Conservation (phyloP, 2,329 filamentous ascomycete genomes). For the Shiraia sp. region DNA sequence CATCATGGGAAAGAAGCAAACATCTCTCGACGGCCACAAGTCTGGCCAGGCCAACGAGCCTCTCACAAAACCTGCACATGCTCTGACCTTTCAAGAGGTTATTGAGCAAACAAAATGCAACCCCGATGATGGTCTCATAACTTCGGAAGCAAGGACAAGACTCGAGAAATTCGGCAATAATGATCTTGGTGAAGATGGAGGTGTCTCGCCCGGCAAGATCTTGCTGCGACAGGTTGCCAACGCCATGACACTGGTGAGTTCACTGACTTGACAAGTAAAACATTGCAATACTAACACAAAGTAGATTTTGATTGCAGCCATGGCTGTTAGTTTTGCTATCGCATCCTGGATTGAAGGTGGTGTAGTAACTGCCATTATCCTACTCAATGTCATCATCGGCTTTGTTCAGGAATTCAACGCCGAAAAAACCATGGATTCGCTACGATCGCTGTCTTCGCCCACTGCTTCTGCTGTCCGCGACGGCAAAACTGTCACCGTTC, state of each 20-base stretch:
- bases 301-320: slow-evolving; percentile 50
- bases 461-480: slow-evolving; percentile 55
- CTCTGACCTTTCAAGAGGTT: slow-evolving; percentile 58
- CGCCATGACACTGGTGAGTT: slow-evolving; percentile 71
- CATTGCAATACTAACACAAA: slow-evolving; percentile 1
- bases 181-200: slow-evolving; percentile 71
- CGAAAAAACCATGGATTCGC: slow-evolving; percentile 54
- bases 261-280: background rate
- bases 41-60: slow-evolving; percentile 56
- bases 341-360: slow-evolving; percentile 53
- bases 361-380: slow-evolving; percentile 51
- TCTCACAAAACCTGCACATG: slow-evolving; percentile 65
- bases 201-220: slow-evolving; percentile 74
- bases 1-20: slow-evolving; percentile 45
- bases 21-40: slow-evolving; percentile 43
- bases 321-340: slow-evolving; percentile 53
- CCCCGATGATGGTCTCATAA: slow-evolving; percentile 68
- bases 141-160: slow-evolving; percentile 56
- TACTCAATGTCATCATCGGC: slow-evolving; percentile 51
- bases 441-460: slow-evolving; percentile 50
- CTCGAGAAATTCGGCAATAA: slow-evolving; percentile 63
- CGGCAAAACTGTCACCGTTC: slow-evolving; percentile 56
- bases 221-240: slow-evolving; percentile 74
- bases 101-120: slow-evolving; percentile 64
- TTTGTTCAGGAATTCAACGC: slow-evolving; percentile 53